Conservation (phyloP, 2,329 filamentous ascomycete species). For the Zelopaecilomyces penicillatus region DNA sequence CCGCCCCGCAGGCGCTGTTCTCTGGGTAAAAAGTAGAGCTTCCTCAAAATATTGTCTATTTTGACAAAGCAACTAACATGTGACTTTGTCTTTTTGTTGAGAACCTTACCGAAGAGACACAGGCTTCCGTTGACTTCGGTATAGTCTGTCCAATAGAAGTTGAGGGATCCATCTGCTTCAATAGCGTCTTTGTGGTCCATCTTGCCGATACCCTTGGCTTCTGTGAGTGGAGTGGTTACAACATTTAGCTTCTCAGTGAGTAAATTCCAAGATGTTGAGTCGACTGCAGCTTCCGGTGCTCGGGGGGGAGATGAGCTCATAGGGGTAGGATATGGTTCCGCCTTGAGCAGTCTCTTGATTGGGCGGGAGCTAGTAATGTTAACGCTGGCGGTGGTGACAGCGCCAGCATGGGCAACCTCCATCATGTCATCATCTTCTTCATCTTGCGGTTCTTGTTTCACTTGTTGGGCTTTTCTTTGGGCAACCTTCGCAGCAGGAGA, state of each 20-base stretch:
- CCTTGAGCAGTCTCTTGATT: conserved; percentile 64
- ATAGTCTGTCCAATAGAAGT: conserved; percentile 97
- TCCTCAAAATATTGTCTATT: conserved; percentile 86
- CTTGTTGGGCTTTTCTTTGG: conserved; percentile 56
- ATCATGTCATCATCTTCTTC: conserved; percentile 76
- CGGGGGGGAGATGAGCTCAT: conserved; percentile 68
- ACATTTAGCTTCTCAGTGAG: conserved; percentile 82
- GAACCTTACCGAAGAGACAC: conserved; percentile 92
- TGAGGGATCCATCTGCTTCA: conserved; percentile 85
- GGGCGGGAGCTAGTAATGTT: conserved; percentile 73
- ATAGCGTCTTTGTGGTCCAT: conserved; percentile 75
- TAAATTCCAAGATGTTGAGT: conserved; percentile 81
- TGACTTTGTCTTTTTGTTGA: conserved; percentile 70
- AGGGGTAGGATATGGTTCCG: conserved; percentile 59
- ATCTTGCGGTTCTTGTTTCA: conserved; percentile 44
- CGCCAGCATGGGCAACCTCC: conserved; percentile 73
- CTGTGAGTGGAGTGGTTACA: conserved; percentile 61
- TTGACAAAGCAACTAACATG: conserved; percentile 94
- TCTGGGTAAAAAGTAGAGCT: conserved; percentile 86
- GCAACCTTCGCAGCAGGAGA: conserved; percentile 77
- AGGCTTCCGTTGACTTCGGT: conserved; percentile 85
- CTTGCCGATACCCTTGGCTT: conserved; percentile 64
- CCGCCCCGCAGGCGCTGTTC: conserved; percentile 49
- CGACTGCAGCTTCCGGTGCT: conserved; percentile 51
- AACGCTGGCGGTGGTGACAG: conserved; percentile 60